A percentile compares a stretch with the other conserved stretches of the same genome.
Evolutionary conservation across 192 early-diverging fungal genomes (phyloP).

Genomic region (Mortierella hygrophila): DNA sequence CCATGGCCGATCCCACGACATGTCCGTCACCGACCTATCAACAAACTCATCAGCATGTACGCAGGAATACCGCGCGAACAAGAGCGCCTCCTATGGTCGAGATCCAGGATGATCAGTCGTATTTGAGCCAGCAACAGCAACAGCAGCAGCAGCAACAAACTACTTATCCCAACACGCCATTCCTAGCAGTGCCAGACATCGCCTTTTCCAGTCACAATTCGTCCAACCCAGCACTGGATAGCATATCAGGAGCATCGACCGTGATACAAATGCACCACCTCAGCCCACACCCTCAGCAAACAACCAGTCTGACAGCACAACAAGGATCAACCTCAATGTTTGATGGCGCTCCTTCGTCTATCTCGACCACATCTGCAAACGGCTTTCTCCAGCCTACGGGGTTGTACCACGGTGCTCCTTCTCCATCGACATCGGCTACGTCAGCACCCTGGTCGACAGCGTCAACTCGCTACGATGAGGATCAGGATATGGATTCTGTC

Average conservation of each 20-base stretch:
- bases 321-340: not conserved
- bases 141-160: not conserved
- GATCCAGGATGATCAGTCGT: slow-evolving; percentile 13
- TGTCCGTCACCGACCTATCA: slow-evolving; percentile 35
- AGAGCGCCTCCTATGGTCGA: slow-evolving; percentile 23
- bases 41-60: slow-evolving; percentile 11
- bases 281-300: not conserved
- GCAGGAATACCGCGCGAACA: slow-evolving; percentile 7
- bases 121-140: slow-evolving; percentile 1
- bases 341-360: not conserved
- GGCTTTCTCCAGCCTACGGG: not conserved
- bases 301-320: not conserved
- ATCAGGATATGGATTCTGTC: slow-evolving; percentile 54
- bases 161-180: not conserved
- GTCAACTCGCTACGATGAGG: slow-evolving; percentile 45
- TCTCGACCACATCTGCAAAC: not conserved
- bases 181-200: not conserved
- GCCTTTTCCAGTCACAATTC: not conserved
- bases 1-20: slow-evolving; percentile 10
- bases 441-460: not conserved
- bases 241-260: not conserved
- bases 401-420: not conserved
- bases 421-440: not conserved
- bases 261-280: not conserved
- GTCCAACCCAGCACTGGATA: not conserved